A percentile compares a stretch with the other conserved stretches of the same genome.
Evolutionary conservation across 2,329 filamentous ascomycete species (phyloP).

Genomic region (Parascedosporium putredinis): DNA sequence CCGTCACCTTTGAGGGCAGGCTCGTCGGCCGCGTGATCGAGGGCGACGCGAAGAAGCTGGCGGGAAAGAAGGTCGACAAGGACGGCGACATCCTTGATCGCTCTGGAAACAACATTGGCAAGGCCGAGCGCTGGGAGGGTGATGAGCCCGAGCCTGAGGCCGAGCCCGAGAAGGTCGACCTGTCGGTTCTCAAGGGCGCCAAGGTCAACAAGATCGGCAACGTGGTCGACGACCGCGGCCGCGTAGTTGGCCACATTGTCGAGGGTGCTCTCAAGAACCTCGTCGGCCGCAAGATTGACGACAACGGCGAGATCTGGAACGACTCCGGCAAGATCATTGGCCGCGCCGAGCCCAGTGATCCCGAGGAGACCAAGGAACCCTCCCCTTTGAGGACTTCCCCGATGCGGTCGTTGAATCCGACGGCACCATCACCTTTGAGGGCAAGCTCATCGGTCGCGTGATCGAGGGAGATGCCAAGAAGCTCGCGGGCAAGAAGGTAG

Average conservation of each 20-base stretch:
- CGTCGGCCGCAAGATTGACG: conserved; percentile 52
- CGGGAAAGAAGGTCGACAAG: conserved; percentile 30
- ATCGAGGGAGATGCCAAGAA: conserved; percentile 54
- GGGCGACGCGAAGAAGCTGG: conserved; percentile 51
- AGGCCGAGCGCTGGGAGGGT: conserved; percentile 15
- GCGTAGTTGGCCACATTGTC: conserved; percentile 49
- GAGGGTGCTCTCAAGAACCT: conserved; percentile 55
- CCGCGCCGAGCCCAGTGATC: conserved; percentile 47
- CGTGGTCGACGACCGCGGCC: conserved; percentile 41
- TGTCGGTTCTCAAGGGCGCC: conserved; percentile 38
- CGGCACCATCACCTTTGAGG: conserved; percentile 40
- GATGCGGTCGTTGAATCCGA: conserved; percentile 41
- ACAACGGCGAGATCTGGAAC: conserved; percentile 60
- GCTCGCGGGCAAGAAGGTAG: conserved; percentile 54
- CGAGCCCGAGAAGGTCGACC: conserved; percentile 25
- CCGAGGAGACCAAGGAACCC: conserved; percentile 34
- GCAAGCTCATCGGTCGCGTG: conserved; percentile 48
- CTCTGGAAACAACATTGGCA: conserved; percentile 19
- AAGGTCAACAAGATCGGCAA: conserved; percentile 52
- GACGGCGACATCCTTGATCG: conserved; percentile 19
- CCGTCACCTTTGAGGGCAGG: conserved; percentile 56
- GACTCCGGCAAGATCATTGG: conserved; percentile 60
- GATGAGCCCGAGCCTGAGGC: conserved; percentile 22
- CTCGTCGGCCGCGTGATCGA: conserved; percentile 60
- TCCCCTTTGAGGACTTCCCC: conserved; percentile 48